A percentile compares a stretch with the other conserved stretches of the same genome.
Evolutionary conservation across 23 red algal species (phyloP).

Genomic region (Gracilaria vermiculophylla): DNA sequence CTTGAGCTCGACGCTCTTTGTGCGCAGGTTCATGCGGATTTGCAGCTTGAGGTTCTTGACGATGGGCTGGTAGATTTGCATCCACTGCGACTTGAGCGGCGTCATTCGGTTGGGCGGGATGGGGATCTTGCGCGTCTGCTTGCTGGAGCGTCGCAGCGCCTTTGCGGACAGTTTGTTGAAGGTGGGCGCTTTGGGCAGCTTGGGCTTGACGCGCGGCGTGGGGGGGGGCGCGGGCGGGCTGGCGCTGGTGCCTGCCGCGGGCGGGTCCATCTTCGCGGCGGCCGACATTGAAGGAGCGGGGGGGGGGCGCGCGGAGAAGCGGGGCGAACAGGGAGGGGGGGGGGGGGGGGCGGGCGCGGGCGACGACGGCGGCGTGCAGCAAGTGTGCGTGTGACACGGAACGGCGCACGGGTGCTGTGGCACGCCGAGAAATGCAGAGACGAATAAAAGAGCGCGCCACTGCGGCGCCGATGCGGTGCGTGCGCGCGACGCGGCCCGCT

Average conservation of each 20-base stretch:
- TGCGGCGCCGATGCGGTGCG: too few species aligned
- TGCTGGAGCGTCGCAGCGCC: neutral
- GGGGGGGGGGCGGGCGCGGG: too few species aligned
- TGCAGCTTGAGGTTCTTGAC: constrained; percentile 88
- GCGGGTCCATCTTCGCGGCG: neutral
- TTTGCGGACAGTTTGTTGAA: constrained; percentile 32
- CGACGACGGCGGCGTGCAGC: neutral
- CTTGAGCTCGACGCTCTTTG: constrained; percentile 79
- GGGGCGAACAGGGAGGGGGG: too few species aligned
- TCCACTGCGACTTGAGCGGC: constrained; percentile 83
- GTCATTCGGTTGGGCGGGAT: constrained; percentile 86
- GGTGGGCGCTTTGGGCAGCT: constrained; percentile 24
- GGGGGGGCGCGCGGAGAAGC: too few species aligned
- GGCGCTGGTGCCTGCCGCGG: neutral
- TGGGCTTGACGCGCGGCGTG: neutral
- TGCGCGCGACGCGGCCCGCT: too few species aligned
- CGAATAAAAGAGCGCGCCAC: too few species aligned
- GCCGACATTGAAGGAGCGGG: neutral
- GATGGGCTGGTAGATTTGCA: constrained; percentile 90
- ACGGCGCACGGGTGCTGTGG: too few species aligned
- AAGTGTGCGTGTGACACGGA: too few species aligned
- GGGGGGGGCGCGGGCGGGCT: neutral
- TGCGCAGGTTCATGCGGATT: constrained; percentile 90
- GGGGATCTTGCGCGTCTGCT: constrained; percentile 54
- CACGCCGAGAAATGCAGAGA: too few species aligned